These are phyloP conservation scores for Gracilaria caudata DNA, from an alignment of 23 red algal genomes.

Conservation along the genomic window DNA sequence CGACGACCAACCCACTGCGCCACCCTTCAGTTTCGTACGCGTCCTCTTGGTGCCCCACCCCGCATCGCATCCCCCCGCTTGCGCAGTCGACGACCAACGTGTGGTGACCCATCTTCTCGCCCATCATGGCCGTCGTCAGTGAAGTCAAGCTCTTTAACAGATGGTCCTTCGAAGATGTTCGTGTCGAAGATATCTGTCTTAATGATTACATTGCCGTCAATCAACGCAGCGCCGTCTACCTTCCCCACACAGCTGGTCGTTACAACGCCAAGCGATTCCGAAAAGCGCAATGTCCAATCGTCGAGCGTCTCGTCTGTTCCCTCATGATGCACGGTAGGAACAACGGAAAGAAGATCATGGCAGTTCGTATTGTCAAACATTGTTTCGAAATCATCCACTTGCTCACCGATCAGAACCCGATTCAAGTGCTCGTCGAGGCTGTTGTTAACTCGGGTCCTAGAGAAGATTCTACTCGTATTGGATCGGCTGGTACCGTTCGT, in stretches of 20 bases:
- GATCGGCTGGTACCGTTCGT: slow-evolving; percentile 97
- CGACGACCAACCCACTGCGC: not conserved
- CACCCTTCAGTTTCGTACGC: not conserved
- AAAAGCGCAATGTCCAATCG: slow-evolving; percentile 98
- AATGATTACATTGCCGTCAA: slow-evolving; percentile 99
- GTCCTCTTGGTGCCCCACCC: not conserved
- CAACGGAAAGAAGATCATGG: slow-evolving; percentile 99
- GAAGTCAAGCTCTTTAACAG: slow-evolving; percentile 98
- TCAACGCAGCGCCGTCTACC: slow-evolving; percentile 92
- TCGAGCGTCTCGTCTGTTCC: slow-evolving; percentile 95
- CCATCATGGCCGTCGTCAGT: slow-evolving; percentile 39
- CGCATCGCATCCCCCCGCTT: not conserved
- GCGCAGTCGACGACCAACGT: not conserved
- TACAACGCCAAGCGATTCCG: slow-evolving; percentile 94
- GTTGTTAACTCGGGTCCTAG: slow-evolving; percentile 98
- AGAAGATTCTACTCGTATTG: slow-evolving; percentile 99
- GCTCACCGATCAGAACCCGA: slow-evolving; percentile 96
- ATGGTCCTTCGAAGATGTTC: slow-evolving; percentile 98
- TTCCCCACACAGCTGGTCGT: slow-evolving; percentile 98
- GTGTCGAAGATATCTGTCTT: slow-evolving; percentile 93
- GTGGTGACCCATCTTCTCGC: not conserved
- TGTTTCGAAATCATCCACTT: slow-evolving; percentile 99
- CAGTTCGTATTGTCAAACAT: slow-evolving; percentile 98
- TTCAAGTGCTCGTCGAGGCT: slow-evolving; percentile 95
- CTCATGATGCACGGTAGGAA: slow-evolving; percentile 99